Conservation (phyloP, 2,329 filamentous ascomycete species). For the Fonsecaea multimorphosa region DNA sequence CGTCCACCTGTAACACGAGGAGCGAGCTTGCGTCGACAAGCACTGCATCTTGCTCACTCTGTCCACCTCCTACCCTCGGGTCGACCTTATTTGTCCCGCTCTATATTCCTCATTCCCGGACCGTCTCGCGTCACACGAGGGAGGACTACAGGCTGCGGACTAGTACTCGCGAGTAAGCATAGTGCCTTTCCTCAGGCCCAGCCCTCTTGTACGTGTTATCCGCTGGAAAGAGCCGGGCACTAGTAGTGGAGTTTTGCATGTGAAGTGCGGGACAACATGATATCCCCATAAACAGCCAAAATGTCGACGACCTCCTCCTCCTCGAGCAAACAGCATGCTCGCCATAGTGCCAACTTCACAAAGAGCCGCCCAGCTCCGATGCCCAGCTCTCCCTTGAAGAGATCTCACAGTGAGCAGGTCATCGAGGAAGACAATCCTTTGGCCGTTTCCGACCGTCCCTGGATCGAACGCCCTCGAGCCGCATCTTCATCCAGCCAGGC, state of each 20-base stretch:
- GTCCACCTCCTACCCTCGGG: conserved; percentile 12
- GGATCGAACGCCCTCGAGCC: conserved; percentile 32
- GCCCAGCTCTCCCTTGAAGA: conserved; percentile 30
- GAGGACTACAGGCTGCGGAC: conserved; percentile 7
- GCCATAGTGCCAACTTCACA: conserved; percentile 30
- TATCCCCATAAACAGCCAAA: conserved; percentile 27
- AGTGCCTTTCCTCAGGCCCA: background rate
- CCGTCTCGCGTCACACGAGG: conserved; percentile 23
- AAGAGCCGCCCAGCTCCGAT: conserved; percentile 26
- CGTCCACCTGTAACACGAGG: conserved; percentile 2
- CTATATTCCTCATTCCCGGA: conserved; percentile 26
- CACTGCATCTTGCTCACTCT: conserved; percentile 12
- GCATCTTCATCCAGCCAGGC: conserved; percentile 36
- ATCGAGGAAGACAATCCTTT: conserved; percentile 30
- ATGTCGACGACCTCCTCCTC: conserved; percentile 30
- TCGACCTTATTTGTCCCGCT: conserved; percentile 2
- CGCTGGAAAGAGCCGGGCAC: conserved; percentile 9
- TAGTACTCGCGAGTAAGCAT: conserved; percentile 9
- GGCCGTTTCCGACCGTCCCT: conserved; percentile 33
- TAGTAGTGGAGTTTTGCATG: conserved; percentile 21
- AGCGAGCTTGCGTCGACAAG: conserved; percentile 8
- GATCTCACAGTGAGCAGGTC: conserved; percentile 30
- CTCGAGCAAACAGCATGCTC: conserved; percentile 31
- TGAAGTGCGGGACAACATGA: conserved; percentile 29
- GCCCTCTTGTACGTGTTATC: conserved; percentile 9